Evolutionary conservation across 2,329 filamentous ascomycete genomes (phyloP).

Genomic region (Aspergillus sp.): DNA sequence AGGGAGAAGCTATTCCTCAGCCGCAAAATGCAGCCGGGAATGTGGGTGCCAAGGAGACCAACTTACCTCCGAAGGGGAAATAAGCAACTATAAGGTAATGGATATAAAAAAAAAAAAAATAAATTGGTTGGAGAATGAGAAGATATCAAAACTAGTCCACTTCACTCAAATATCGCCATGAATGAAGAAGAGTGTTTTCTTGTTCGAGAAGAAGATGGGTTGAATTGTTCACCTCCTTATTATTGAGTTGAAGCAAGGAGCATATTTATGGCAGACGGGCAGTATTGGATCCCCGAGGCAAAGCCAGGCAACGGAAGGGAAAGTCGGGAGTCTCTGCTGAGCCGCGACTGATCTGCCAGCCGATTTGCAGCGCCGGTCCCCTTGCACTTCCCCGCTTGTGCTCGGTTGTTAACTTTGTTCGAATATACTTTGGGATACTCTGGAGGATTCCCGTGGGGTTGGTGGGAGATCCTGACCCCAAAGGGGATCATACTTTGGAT

Average conservation of each 20-base stretch:
- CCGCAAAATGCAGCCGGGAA: not conserved
- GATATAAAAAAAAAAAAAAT: no score
- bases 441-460: not conserved
- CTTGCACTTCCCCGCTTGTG: not conserved
- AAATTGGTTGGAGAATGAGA: no score
- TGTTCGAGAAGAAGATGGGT: no score
- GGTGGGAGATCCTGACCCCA: not conserved
- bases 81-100: no score
- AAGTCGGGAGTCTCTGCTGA: not conserved
- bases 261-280: not conserved
- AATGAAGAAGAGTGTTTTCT: no score
- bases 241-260: not conserved
- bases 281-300: not conserved
- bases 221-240: not conserved
- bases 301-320: not conserved
- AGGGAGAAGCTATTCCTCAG: constrained; percentile 17
- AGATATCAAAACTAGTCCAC: no score
- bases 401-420: not conserved
- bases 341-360: not conserved
- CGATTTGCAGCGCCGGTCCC: not conserved
- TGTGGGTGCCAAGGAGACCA: no score
- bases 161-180: no score
- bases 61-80: no score
- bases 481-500: not conserved
- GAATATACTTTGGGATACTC: no score